These are phyloP conservation scores for Scheffersomyces insectosa DNA, from an alignment of 1,139 yeast species.

Conservation along the genomic window DNA sequence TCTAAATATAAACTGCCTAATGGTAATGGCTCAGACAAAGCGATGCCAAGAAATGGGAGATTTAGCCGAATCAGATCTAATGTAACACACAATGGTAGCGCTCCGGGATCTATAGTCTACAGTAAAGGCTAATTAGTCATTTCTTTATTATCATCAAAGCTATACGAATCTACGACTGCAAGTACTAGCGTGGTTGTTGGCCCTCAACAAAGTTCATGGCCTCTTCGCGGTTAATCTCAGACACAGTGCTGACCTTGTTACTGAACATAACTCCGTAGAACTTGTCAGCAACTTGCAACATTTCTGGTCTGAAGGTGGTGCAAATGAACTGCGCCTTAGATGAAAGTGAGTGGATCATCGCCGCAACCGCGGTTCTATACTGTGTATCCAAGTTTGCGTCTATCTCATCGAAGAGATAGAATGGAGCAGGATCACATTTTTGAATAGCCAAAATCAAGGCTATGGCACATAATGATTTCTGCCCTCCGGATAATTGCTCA, in stretches of 20 bases:
- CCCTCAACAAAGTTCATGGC: slow-evolving; percentile 84
- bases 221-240: slow-evolving; percentile 67
- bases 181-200: slow-evolving; percentile 27
- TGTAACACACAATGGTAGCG: too few species aligned
- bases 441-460: slow-evolving; percentile 93
- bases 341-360: slow-evolving; percentile 67
- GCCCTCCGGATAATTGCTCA: slow-evolving; percentile 95
- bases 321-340: slow-evolving; percentile 83
- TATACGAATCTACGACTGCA: not conserved
- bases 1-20: too few species aligned
- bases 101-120: too few species aligned
- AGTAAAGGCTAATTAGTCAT: slow-evolving; percentile 3
- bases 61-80: too few species aligned
- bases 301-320: slow-evolving; percentile 93
- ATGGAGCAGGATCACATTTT: slow-evolving; percentile 95
- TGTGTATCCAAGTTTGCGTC: slow-evolving; percentile 95
- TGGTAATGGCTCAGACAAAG: too few species aligned
- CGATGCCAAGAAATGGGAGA: too few species aligned
- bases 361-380: slow-evolving; percentile 86
- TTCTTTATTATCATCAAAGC: slow-evolving; percentile 1
- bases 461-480: slow-evolving; percentile 91
- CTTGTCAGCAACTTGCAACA: slow-evolving; percentile 82
- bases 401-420: slow-evolving; percentile 91
- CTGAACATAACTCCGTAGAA: slow-evolving; percentile 86
- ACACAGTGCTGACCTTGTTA: slow-evolving; percentile 79